Evolutionary conservation across 2,329 filamentous ascomycete species (phyloP).

Genomic region (Stachybotrys chlorohalonatus): DNA sequence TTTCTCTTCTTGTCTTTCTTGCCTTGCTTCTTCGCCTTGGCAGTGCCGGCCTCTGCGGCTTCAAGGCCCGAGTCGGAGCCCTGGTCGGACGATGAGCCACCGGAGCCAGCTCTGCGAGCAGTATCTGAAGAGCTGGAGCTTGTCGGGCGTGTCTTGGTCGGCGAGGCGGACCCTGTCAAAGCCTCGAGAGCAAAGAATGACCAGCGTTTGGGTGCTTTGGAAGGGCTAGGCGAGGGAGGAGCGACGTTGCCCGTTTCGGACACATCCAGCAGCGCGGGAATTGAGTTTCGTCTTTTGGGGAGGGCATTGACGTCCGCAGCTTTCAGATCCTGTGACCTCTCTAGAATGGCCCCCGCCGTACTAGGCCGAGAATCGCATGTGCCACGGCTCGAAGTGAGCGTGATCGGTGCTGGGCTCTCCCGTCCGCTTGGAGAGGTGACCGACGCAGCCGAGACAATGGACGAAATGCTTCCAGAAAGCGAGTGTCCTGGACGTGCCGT

Average conservation of each 20-base stretch:
- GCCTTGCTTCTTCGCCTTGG: conserved; percentile 16
- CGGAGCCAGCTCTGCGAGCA: conserved; percentile 15
- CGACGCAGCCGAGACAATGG: conserved; percentile 50
- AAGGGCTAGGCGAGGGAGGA: conserved; percentile 35
- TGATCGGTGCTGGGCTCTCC: conserved; percentile 26
- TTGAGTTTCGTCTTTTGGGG: conserved; percentile 48
- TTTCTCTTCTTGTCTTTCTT: conserved; percentile 29
- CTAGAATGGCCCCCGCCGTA: conserved; percentile 63
- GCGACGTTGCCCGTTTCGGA: conserved; percentile 23
- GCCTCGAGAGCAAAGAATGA: conserved; percentile 55
- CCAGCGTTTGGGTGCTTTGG: conserved; percentile 47
- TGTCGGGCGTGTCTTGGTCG: conserved; percentile 35
- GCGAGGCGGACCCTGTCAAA: conserved; percentile 34
- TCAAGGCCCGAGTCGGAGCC: conserved; percentile 19
- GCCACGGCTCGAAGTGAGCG: conserved; percentile 30
- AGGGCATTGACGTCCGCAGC: conserved; percentile 15
- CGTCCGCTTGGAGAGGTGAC: conserved; percentile 30
- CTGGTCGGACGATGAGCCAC: conserved; percentile 26
- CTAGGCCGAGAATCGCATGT: conserved; percentile 50
- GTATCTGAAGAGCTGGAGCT: conserved; percentile 38
- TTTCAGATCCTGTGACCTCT: conserved; percentile 27
- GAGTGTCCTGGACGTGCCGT: conserved; percentile 64
- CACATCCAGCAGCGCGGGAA: conserved; percentile 41
- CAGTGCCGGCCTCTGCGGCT: conserved; percentile 9
- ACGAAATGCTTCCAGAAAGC: conserved; percentile 71